These are phyloP conservation scores for Plasmodium sp. DNA, from an alignment of 169 alveolate species.

Conservation along the genomic window DNA sequence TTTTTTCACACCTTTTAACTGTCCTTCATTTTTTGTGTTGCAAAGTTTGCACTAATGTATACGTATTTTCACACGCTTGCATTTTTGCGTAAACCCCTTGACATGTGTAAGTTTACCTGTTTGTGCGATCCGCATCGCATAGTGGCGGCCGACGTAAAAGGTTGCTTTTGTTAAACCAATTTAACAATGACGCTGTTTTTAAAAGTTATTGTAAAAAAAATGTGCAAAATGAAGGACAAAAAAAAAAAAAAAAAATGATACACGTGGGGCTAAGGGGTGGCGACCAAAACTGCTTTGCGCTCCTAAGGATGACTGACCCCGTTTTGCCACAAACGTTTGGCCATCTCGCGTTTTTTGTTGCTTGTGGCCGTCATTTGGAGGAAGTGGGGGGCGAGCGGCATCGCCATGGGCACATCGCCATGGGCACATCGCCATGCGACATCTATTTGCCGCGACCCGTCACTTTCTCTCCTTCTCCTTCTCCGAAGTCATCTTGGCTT, in stretches of 20 bases:
- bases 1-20: not conserved
- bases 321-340: not conserved
- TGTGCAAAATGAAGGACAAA: not conserved
- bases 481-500: conserved; percentile 79
- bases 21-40: not conserved
- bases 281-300: not conserved
- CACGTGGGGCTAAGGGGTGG: not conserved
- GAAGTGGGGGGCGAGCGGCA: not conserved
- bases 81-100: not conserved
- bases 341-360: not conserved
- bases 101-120: not conserved
- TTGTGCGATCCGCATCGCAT: not conserved
- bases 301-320: not conserved
- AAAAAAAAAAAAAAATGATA: not conserved
- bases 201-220: not conserved
- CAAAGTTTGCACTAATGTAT: not conserved
- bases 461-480: conserved; percentile 74
- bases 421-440: not conserved
- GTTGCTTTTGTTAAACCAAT: not conserved
- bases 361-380: not conserved
- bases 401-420: not conserved
- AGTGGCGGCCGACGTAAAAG: not conserved
- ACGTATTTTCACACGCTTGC: not conserved
- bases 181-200: not conserved
- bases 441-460: not conserved